Percentiles rank a stretch among this genome's conserved stretches.
Conservation (phyloP, 2,329 filamentous ascomycete species). For the Claviceps maximensis region DNA sequence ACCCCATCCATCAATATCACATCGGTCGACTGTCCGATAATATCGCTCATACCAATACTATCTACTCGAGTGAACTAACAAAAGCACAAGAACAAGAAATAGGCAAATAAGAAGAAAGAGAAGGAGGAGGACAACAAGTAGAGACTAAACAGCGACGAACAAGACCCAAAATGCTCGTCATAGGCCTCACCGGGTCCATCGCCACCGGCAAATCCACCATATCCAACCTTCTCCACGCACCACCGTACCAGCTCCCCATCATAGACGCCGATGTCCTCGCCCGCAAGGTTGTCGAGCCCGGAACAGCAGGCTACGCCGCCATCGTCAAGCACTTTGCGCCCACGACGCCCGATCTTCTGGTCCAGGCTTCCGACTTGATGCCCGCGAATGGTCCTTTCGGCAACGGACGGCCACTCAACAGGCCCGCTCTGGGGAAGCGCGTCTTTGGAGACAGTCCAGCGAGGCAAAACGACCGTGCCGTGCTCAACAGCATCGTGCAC, state of each 20-base stretch:
- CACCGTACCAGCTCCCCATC: slow-evolving; percentile 77
- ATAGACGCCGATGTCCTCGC: slow-evolving; percentile 91
- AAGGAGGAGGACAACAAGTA: too few species aligned
- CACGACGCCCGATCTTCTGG: slow-evolving; percentile 73
- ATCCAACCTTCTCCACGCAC: slow-evolving; percentile 62
- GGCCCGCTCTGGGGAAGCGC: slow-evolving; percentile 68
- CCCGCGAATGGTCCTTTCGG: slow-evolving; percentile 41
- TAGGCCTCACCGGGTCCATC: slow-evolving; percentile 92
- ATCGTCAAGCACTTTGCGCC: slow-evolving; percentile 73
- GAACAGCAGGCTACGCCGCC: slow-evolving; percentile 67
- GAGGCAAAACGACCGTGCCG: slow-evolving; percentile 54
- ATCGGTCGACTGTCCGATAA: too few species aligned
- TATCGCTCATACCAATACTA: too few species aligned
- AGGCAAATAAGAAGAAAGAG: too few species aligned
- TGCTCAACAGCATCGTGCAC: slow-evolving; percentile 84
- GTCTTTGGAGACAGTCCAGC: slow-evolving; percentile 75
- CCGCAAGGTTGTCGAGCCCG: slow-evolving; percentile 87
- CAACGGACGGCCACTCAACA: slow-evolving; percentile 65
- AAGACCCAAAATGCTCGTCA: slow-evolving; percentile 34
- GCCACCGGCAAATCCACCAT: slow-evolving; percentile 97
- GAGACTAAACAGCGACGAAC: too few species aligned
- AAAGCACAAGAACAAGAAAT: too few species aligned
- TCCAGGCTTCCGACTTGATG: slow-evolving; percentile 40
- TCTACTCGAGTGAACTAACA: too few species aligned
- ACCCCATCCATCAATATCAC: too few species aligned